Evolutionary conservation across 768 basidiomycete species (phyloP), one percentile per base, ranked within the genome.

Genomic region (Boletus rex-veris): DNA sequence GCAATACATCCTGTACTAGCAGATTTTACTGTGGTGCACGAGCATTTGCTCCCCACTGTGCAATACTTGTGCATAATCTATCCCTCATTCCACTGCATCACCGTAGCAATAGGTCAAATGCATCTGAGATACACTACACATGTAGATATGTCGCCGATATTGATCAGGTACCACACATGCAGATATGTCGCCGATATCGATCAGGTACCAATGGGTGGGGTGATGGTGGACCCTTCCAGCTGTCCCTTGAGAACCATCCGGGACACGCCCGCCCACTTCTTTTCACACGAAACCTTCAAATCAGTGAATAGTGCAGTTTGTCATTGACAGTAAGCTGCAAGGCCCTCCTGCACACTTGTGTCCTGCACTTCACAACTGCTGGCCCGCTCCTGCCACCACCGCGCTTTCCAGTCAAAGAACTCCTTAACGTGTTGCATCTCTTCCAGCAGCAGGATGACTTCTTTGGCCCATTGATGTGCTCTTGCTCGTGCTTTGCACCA

Each of bases 121-220:
- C 24, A 24, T 24, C 24, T 24, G 24, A 24, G 24, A 24, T 24
- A 24, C 24, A 24, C 24, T 19, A 19, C 24, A 24, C 3, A 3
- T 3, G 3, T n/a, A n/a, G n/a, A n/a, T n/a, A 24, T 3, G 3
- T 24, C 5, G 3, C 3, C 3, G 3, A 0, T 24, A 24, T 3
- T 24, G 24, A 24, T 24, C 24, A 24, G 24, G 24, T 24, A 24
- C 24, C 5, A 24, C n/a, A 3, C 24, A 24, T 24, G 24, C 5
- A 24, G 24, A 24, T 24, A 3, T 24, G 24, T 24, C 3, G 24
- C 24, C 24, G 24, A 24, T 24, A 3, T 3, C 24, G 24, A 24
- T 24, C 24, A 24, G 24, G 24, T 24, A 24, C 24, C 5, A 24
- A 24, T 24, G 5, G 24, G 24, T 24, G 24, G 24, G 24, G 24